Evolutionary conservation across 331 rosid species (phyloP), one percentile per base, ranked within the genome.

Genomic region (Pyracantha coccinea): DNA sequence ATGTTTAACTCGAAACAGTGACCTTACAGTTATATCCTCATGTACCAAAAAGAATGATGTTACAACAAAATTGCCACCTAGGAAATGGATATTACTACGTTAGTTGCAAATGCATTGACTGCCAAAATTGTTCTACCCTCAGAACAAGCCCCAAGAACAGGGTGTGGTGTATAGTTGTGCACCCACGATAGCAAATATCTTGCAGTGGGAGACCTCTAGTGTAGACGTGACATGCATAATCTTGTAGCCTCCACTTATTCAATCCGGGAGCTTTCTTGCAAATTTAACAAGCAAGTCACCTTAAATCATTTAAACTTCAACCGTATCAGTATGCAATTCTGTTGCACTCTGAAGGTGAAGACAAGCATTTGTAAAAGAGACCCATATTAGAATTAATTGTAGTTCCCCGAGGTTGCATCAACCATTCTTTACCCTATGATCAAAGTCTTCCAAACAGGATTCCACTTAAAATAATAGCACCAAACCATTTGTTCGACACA

Each of bases 401-500:
- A 32, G 35, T 32, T 32, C 35, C 35, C 35, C 35, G 8, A 32
- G 35, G 35, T 32, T 32, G 35, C 35, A 32, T 32, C 35, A 32
- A 32, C 35, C 35, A 32, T 32, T 32, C 35, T 32, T 54, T 79
- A 78, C 85, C 83, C 81, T 83, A 89, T 25, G 89, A 85, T 54
- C 77, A 63, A 71, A 92, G 77, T 76, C 75, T 88, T 71, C 97
- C 97, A 21, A 90, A 89, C 17, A 92, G 79, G 81, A 92, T 90
- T 78, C 97, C 99, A 53, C 87, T 81, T 80, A 90, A 94, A 77
- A 94, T 78, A 71, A 94, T 74, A 68, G 97, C 97, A 68, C 99
- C 99, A 83, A 87, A 94, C 99, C 99, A 94, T 86, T 94, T 92
- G 84, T 94, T 94, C 70, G 99, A 94, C 81, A 83, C 85, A 84